Conservation (phyloP, 202 grass and related monocot genomes). For the Setaria italica region DNA sequence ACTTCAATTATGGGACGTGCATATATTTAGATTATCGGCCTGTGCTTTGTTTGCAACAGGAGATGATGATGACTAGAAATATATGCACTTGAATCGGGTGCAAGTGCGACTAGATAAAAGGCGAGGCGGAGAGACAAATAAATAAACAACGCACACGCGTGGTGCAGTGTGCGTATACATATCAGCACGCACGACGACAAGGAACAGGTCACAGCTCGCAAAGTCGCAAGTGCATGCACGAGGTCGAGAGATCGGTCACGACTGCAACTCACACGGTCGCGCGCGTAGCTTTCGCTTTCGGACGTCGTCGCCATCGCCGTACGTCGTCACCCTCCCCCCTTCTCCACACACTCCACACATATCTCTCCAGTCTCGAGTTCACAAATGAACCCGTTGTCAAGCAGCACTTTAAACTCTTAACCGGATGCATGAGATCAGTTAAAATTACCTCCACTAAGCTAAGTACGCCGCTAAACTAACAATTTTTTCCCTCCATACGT, state of each 20-base stretch:
- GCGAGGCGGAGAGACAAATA: no score
- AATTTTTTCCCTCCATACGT: not conserved
- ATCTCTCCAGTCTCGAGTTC: not conserved
- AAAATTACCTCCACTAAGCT: not conserved
- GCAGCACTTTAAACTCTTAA: not conserved
- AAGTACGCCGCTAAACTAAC: not conserved
- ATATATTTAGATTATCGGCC: no score
- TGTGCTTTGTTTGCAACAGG: no score
- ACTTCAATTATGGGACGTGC: not conserved
- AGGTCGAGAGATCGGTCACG: not conserved
- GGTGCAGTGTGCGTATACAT: no score
- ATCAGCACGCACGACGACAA: not conserved
- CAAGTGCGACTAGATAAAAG: no score
- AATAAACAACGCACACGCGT: no score
- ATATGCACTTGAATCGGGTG: no score
- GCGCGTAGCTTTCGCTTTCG: constrained; percentile 20
- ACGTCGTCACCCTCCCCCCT: not conserved
- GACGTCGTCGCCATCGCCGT: not conserved
- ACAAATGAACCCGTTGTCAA: not conserved
- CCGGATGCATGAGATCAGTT: not conserved
- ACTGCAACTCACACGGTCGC: not conserved
- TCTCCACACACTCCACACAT: no score
- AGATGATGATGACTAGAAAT: no score
- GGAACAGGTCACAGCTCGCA: not conserved
- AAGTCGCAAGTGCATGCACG: constrained; percentile 13